A percentile compares a stretch with the other conserved stretches of the same genome.
phyloP scores from a whole-genome alignment of 1,139 yeast species.

The Geotrichum fermentans region DNA sequence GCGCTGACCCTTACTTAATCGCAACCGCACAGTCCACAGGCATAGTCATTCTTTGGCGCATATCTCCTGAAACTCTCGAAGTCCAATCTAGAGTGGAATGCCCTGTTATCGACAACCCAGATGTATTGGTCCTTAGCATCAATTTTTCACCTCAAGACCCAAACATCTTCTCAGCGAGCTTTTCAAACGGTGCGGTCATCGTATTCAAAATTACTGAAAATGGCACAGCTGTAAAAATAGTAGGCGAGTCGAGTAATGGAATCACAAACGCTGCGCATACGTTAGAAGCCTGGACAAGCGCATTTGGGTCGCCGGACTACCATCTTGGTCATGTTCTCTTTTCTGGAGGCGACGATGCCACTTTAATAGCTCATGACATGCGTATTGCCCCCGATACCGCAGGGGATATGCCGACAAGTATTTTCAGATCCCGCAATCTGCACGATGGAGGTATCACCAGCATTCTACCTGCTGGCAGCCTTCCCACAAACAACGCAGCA shows the following conservation, averaged over 20 bases:
- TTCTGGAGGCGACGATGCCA: constrained; percentile 90
- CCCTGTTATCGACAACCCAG: constrained; percentile 42
- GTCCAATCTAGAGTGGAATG: constrained; percentile 27
- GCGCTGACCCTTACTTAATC: constrained; percentile 46
- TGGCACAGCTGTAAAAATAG: constrained; percentile 19
- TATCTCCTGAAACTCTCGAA: constrained; percentile 22
- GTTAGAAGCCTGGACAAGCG: constrained; percentile 87
- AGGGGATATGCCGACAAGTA: constrained; percentile 32
- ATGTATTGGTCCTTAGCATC: constrained; percentile 59
- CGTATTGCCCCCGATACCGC: constrained; percentile 36
- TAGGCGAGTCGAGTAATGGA: constrained; percentile 10
- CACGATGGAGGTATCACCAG: constrained; percentile 91
- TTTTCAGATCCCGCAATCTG: constrained; percentile 56
- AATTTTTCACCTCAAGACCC: constrained; percentile 40
- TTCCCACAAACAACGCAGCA: constrained; percentile 6
- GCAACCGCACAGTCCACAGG: constrained; percentile 82
- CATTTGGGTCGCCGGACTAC: constrained; percentile 54
- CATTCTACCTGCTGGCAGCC: constrained; percentile 44
- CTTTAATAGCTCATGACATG: constrained; percentile 68
- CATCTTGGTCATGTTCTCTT: constrained; percentile 56
- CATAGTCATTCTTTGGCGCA: constrained; percentile 58
- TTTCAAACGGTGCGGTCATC: constrained; percentile 37
- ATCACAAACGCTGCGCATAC: constrained; percentile 43
- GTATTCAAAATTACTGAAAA: constrained; percentile 23
- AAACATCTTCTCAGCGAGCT: constrained; percentile 32